These are phyloP conservation scores for Globisporangium polare DNA, from an alignment of 352 stramenopile genomes.

Conservation along the genomic window DNA sequence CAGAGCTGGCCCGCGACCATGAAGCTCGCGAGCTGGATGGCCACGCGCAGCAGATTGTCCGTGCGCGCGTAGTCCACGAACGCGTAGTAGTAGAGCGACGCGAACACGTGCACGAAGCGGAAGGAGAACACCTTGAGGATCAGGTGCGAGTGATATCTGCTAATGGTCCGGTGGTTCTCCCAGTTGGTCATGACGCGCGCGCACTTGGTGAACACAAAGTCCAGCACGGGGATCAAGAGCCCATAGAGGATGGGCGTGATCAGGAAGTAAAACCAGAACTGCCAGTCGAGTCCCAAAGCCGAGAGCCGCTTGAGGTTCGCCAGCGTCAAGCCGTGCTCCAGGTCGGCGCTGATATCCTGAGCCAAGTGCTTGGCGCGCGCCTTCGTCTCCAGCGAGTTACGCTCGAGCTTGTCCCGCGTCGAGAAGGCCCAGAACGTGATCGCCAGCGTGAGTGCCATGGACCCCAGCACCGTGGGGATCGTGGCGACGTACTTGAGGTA, in stretches of 20 bases:
- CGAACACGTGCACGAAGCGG: constrained; percentile 96
- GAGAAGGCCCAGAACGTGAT: constrained; percentile 71
- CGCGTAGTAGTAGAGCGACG: constrained; percentile 96
- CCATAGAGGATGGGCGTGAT: constrained; percentile 86
- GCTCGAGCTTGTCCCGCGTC: constrained; percentile 72
- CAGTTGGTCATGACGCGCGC: constrained; percentile 91
- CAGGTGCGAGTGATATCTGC: constrained; percentile 84
- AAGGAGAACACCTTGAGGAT: constrained; percentile 99
- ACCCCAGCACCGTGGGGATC: constrained; percentile 49
- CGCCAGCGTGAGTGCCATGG: constrained; percentile 53
- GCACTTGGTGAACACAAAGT: constrained; percentile 79
- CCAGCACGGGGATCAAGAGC: constrained; percentile 75
- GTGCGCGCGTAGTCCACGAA: constrained; percentile 46
- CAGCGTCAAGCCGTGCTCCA: constrained; percentile 49
- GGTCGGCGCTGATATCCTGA: constrained; percentile 37
- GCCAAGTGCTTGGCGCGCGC: constrained; percentile 36
- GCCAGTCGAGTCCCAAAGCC: constrained; percentile 60
- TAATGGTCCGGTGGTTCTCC: constrained; percentile 91
- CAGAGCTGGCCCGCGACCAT: constrained; percentile 93
- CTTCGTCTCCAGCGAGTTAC: constrained; percentile 41
- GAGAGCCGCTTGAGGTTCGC: constrained; percentile 47
- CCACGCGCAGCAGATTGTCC: constrained; percentile 85
- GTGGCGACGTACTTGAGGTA: constrained; percentile 74
- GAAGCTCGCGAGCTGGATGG: constrained; percentile 91
- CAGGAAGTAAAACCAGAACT: constrained; percentile 86